Evolutionary conservation across 495 filamentous ascomycete genomes (phyloP), one percentile per base, ranked within the genome.

Genomic region (Zalerion maritima): DNA sequence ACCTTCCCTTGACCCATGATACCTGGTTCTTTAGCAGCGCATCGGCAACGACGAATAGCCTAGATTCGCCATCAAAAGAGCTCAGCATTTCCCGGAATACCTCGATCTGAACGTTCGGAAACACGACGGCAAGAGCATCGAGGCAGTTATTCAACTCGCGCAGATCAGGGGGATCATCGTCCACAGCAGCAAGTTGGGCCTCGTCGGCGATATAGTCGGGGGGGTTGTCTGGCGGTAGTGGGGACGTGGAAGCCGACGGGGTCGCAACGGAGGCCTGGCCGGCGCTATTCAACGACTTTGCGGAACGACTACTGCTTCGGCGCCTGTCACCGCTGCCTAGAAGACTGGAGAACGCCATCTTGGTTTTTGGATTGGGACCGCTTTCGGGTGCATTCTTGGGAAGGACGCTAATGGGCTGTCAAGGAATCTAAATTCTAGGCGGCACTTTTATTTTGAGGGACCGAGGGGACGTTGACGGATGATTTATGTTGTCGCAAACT

Each of bases 61-160:
- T 58, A 40, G 85, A 94, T 40, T 86, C 69, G 22, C 79, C 79
- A 38, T 79, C 75, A 49, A 92, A 81, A 35, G 64, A 81, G 15
- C 64, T 55, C 19, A 97, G 69, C 63, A 94, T 71, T 48, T 92
- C 85, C 8, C 89, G 73, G 41, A 97, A 85, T n/a, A 92, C 86
- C 31, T 93, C 83, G 34, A 87, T 60, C 32, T 81, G 75, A 14
- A 93, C 62, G 50, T 92, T 75, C 4, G 89, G 89, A 40, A 97
- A 97, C 2, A 94, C 62, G 4, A 64, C 66, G 3, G 72, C 71
- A 7, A 97, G 68, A 1, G 60, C 63, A 19, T 72, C 65, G 29
- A 97, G 69, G 23, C 73, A 67, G 9, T 61, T 52, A 52, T 97
- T 97, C 13, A 94, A 58, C 21, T 79, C 75, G 22, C 67, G 59